These are phyloP conservation scores for Pyrus betulifolia DNA, from an alignment of 306 rosid species.

Conservation along the genomic window DNA sequence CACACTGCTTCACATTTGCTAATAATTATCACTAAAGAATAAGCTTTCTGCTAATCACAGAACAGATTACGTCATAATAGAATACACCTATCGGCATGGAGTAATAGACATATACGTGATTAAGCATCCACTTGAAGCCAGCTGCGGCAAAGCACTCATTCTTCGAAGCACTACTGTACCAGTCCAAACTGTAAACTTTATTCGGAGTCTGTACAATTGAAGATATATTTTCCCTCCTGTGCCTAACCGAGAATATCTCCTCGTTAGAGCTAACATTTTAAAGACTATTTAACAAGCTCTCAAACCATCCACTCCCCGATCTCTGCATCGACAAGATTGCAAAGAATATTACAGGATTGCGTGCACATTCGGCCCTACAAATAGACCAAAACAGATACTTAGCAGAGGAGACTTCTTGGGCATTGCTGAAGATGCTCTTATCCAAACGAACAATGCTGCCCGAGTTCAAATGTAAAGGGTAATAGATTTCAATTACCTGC, in stretches of 20 bases:
- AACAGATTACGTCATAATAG: background rate
- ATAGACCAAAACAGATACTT: conserved; percentile 10
- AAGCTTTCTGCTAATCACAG: background rate
- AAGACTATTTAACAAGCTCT: conserved; percentile 84
- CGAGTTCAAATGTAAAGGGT: background rate
- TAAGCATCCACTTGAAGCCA: conserved; percentile 99
- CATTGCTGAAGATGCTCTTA: background rate
- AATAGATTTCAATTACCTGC: conserved; percentile 48
- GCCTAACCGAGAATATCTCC: conserved; percentile 69
- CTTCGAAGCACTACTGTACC: conserved; percentile 94
- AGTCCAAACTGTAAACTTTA: conserved; percentile 80
- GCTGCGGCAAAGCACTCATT: conserved; percentile 86
- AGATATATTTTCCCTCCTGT: conserved; percentile 63
- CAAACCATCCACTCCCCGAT: conserved; percentile 98
- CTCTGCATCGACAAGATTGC: conserved; percentile 84
- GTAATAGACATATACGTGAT: conserved; percentile 55
- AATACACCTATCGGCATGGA: background rate
- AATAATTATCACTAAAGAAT: background rate
- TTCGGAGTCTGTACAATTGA: conserved; percentile 67
- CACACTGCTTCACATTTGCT: background rate
- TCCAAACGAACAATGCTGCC: background rate
- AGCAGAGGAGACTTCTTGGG: background rate
- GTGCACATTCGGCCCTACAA: conserved; percentile 69
- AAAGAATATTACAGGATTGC: conserved; percentile 74
- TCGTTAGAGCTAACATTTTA: conserved; percentile 80